Percentiles rank a stretch among this genome's conserved stretches.
Evolutionary conservation across 1,284 basidiomycete genomes (phyloP).

Genomic region (Cutaneotrichosporon dermatis): DNA sequence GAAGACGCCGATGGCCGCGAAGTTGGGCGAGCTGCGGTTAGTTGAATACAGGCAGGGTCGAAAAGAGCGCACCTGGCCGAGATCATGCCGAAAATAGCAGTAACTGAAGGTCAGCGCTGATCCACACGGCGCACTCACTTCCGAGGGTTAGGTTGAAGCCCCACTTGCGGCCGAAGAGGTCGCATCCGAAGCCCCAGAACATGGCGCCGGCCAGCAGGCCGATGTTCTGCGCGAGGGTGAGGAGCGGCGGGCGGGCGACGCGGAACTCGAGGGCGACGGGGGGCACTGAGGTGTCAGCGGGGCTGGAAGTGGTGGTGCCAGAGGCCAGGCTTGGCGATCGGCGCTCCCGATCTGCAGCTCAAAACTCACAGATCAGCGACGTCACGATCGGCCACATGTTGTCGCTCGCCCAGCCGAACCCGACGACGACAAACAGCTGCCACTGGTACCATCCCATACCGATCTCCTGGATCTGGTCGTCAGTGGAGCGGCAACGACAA

Average conservation of each 20-base stretch:
- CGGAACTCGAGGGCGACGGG: slow-evolving; percentile 53
- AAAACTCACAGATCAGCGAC: slow-evolving; percentile 11
- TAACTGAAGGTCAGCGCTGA: slow-evolving; percentile 34
- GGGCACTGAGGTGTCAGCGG: slow-evolving; percentile 31
- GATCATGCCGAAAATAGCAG: slow-evolving; percentile 59
- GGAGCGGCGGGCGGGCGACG: slow-evolving; percentile 34
- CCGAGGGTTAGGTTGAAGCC: slow-evolving; percentile 62
- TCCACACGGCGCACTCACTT: slow-evolving; percentile 1
- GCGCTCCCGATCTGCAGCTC: not conserved
- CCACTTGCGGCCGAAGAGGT: slow-evolving; percentile 54
- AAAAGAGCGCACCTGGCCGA: slow-evolving; percentile 48
- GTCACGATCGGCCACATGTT: slow-evolving; percentile 49
- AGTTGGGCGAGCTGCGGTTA: slow-evolving; percentile 50
- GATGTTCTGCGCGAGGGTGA: slow-evolving; percentile 36
- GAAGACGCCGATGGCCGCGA: slow-evolving; percentile 58
- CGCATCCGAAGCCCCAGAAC: slow-evolving; percentile 54
- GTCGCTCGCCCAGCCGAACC: slow-evolving; percentile 44
- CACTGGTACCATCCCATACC: slow-evolving; percentile 64
- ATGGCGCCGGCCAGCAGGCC: slow-evolving; percentile 35
- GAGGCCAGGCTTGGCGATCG: not conserved
- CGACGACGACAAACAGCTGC: slow-evolving; percentile 52
- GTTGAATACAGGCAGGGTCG: not conserved
- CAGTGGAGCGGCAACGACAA: not conserved
- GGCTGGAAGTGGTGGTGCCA: too few species aligned
- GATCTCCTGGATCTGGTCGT: slow-evolving; percentile 46